Conservation (phyloP, 257 asterid species). For the Solanum etuberosum region DNA sequence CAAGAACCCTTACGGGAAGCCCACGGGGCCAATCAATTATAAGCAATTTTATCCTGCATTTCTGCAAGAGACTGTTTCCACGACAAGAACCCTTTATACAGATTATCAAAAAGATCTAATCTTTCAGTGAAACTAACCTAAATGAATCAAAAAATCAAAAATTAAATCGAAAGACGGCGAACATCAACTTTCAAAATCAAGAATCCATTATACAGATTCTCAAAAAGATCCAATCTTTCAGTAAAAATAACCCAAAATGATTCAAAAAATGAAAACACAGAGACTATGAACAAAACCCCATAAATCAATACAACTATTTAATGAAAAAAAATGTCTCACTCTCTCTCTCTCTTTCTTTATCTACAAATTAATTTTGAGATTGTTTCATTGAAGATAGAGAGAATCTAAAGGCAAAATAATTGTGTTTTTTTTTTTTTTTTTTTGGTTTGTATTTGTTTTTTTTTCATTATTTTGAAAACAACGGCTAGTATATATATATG, state of each 20-base stretch:
- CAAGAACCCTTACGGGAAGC: not conserved
- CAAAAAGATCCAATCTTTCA: not conserved
- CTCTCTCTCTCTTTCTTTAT: not conserved
- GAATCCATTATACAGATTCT: not conserved
- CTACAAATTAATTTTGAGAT: not conserved
- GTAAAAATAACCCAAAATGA: not conserved
- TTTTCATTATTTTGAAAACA: slow-evolving; percentile 33
- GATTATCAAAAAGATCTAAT: not conserved
- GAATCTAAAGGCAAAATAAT: not conserved
- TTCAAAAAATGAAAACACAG: not conserved
- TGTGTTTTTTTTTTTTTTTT: not conserved
- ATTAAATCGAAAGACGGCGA: not conserved
- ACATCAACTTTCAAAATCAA: not conserved
- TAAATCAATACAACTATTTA: slow-evolving; percentile 9
- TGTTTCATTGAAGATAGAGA: not conserved
- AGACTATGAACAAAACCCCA: slow-evolving; percentile 1
- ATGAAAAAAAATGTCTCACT: not conserved
- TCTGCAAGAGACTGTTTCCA: not conserved
- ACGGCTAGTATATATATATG: slow-evolving; percentile 49
- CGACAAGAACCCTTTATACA: not conserved
- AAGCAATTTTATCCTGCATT: not conserved
- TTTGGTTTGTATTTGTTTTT: not conserved
- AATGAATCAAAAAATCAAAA: not conserved
- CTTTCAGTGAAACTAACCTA: not conserved
- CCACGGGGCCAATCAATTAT: not conserved